These are phyloP conservation scores for Myriosclerotinia duriaeana DNA, from an alignment of 2,329 filamentous ascomycete genomes.

Conservation along the genomic window DNA sequence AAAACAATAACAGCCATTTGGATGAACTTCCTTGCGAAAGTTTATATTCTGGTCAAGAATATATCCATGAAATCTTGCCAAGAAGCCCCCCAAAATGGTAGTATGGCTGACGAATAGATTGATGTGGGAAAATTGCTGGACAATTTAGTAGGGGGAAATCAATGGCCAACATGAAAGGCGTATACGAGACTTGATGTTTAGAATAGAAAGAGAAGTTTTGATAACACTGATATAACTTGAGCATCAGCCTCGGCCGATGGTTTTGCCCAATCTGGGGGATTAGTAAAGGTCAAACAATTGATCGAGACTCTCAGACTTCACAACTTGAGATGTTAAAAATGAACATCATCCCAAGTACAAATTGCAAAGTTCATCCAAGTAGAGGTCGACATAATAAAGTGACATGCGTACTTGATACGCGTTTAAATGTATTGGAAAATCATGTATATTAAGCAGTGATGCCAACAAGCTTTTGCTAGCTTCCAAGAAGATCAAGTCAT, in stretches of 20 bases:
- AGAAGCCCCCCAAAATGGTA: too few species aligned
- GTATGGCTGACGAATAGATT: neutral
- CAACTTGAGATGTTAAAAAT: neutral
- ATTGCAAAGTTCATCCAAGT: neutral
- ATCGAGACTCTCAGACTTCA: neutral
- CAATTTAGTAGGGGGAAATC: too few species aligned
- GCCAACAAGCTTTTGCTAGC: too few species aligned
- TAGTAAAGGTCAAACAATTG: neutral
- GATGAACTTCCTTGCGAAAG: neutral
- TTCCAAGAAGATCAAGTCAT: neutral
- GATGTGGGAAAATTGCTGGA: too few species aligned
- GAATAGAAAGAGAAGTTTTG: neutral
- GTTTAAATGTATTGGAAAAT: neutral
- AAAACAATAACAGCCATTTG: neutral
- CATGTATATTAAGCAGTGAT: too few species aligned
- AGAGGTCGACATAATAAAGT: neutral
- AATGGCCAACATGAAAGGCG: neutral
- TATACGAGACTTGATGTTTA: neutral
- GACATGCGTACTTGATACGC: neutral
- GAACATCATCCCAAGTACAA: constrained; percentile 1
- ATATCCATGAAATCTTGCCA: neutral
- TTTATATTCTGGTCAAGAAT: too few species aligned
- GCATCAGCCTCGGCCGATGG: neutral
- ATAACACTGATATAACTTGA: neutral
- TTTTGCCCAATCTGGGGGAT: neutral